Evolutionary conservation across 148 eudicot species (phyloP), one percentile per base, ranked within the genome.

Genomic region (Rhododendron molle): DNA sequence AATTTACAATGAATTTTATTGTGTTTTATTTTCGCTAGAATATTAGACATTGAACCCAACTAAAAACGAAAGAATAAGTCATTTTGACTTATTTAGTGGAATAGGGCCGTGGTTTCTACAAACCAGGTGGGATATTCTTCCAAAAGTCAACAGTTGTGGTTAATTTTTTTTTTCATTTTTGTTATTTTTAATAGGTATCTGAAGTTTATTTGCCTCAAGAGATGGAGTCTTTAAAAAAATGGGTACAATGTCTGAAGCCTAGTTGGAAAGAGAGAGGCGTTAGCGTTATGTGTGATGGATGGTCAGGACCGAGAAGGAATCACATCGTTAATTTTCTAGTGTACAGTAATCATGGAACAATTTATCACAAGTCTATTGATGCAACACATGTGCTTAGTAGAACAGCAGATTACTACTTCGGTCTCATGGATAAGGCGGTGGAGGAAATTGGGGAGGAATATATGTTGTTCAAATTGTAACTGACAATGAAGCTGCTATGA

Each of bases 351-450:
- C 20, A 21, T 10, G 56, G 38, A 46, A 83, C 58, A 15, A 40
- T 69, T 21, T 81, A 54, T 26, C 84, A 81, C 60, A 81, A 58
- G 20, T 81, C 30, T 36, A 44, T 60, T 54, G 77, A 83, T 83
- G 38, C 54, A 5, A 46, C 60, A 43, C 1, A 46, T 67, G 85
- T 83, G 4, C 3, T 3, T 5, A 26, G 12, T 16, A 83, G 47
- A 28, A 76, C 28, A 43, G 54, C 58, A 65, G 50, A 83, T 1
- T 83, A 83, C 23, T 69, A 67, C 56, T 83, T 67, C 7, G 12
- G 54, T 5, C 49, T 80, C 2, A 46, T 80, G 60, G 56, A 80
- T 7, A 80, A 80, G 13, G 82, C 44, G 40, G 30, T 62, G 36
- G 76, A 62, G 13, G 49, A 62, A 8, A 44, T 82, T 36, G 20